Conservation (phyloP, 2,329 filamentous ascomycete genomes). For the Xylariomycetidae sp. region DNA sequence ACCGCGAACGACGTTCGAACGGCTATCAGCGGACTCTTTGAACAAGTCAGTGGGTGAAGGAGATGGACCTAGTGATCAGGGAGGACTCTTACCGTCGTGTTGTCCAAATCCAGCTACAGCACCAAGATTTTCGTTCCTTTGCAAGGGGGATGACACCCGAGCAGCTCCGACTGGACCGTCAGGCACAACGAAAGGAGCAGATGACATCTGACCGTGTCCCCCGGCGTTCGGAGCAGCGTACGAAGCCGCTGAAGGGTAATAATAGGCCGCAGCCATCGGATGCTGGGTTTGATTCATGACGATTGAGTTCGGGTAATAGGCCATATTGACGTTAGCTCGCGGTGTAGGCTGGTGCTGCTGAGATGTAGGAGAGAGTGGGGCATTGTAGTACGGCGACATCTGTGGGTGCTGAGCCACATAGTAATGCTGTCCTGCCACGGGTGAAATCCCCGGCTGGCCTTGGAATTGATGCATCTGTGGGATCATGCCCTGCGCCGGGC, state of each 20-base stretch:
- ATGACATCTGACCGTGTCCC: conserved; percentile 28
- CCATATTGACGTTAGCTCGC: conserved; percentile 30
- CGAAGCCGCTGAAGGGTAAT: conserved; percentile 35
- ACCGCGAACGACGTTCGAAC: conserved; percentile 42
- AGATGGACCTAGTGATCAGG: conserved; percentile 1
- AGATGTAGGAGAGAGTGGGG: conserved; percentile 31
- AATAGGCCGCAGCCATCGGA: conserved; percentile 32
- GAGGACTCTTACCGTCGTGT: conserved; percentile 22
- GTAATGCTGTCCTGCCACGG: conserved; percentile 37
- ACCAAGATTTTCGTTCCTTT: conserved; percentile 14
- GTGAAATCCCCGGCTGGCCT: conserved; percentile 30
- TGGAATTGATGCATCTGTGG: conserved; percentile 37
- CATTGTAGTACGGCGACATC: conserved; percentile 38
- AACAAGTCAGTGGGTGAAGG: conserved; percentile 5
- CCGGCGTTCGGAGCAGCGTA: conserved; percentile 29
- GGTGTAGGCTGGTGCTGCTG: conserved; percentile 29
- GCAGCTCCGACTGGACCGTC: conserved; percentile 21
- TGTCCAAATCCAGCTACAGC: conserved; percentile 7
- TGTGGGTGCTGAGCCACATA: conserved; percentile 40
- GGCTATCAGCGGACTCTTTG: conserved; percentile 26
- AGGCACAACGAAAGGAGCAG: conserved; percentile 27
- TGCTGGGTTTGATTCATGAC: conserved; percentile 36
- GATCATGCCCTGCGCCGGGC: conserved; percentile 31
- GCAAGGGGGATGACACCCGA: conserved; percentile 13
- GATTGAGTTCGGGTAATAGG: conserved; percentile 38